Conservation (phyloP, 345 rosid genomes). For the Zanthoxylum bungeanum region DNA sequence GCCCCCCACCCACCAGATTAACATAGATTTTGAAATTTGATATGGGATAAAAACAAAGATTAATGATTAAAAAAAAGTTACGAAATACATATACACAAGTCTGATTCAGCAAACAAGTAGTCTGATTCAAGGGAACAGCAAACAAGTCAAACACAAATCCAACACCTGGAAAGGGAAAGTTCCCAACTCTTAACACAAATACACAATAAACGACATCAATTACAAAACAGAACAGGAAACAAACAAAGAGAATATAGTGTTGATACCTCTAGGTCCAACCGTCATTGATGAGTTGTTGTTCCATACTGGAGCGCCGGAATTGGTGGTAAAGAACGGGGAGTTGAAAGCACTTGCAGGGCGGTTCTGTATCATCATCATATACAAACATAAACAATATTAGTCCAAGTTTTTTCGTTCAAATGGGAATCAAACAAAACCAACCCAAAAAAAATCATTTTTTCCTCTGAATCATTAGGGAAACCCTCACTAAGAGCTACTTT, state of each 20-base stretch:
- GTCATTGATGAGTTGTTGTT: conserved; percentile 81
- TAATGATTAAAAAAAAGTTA: not conserved
- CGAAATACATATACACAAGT: not conserved
- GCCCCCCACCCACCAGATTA: not conserved
- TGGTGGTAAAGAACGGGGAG: conserved; percentile 70
- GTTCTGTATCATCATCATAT: conserved; percentile 30
- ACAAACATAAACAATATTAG: not conserved
- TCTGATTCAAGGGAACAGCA: not conserved
- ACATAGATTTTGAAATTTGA: not conserved
- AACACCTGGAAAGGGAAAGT: not conserved
- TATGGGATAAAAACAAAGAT: not conserved
- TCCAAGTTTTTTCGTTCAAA: not conserved
- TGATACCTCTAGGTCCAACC: conserved; percentile 75
- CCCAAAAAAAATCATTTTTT: not conserved
- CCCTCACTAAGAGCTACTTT: not conserved
- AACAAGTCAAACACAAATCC: not conserved
- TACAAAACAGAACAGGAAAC: not conserved
- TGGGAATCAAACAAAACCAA: not conserved
- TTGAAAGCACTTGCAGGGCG: conserved; percentile 73
- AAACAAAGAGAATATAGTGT: not conserved
- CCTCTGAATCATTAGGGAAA: not conserved
- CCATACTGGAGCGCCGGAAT: conserved; percentile 79
- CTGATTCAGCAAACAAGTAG: too few species aligned
- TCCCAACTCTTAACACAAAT: not conserved
- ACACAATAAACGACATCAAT: not conserved